A percentile compares a stretch with the other conserved stretches of the same genome.
phyloP scores from a whole-genome alignment of 148 eudicot genomes.

The Vaccinium vitisidaea region DNA sequence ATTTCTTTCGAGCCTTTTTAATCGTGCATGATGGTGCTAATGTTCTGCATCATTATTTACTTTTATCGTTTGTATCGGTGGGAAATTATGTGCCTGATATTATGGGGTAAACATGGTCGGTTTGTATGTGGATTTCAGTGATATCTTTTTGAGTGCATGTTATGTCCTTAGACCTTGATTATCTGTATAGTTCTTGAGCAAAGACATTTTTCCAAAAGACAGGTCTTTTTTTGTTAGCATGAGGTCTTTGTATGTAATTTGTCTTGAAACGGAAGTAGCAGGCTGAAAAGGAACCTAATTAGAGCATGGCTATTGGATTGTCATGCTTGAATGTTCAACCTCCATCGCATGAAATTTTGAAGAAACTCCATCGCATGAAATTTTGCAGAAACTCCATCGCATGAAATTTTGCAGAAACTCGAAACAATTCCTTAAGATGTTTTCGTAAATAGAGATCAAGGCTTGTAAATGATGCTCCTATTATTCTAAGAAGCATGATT shows the following conservation, averaged over 20 bases:
- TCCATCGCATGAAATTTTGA: no score
- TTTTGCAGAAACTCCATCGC: not conserved
- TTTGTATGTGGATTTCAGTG: not conserved
- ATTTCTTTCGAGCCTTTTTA: not conserved
- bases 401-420: not conserved
- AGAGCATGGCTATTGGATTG: not conserved
- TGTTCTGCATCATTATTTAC: not conserved
- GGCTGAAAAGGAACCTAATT: not conserved
- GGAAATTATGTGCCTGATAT: not conserved
- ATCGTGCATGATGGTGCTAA: not conserved
- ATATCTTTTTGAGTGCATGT: slow-evolving; percentile 6
- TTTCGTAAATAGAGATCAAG: not conserved
- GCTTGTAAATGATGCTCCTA: not conserved
- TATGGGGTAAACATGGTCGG: not conserved
- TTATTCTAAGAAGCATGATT: not conserved
- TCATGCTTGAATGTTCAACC: not conserved
- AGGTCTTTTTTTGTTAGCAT: not conserved
- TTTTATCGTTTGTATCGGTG: not conserved
- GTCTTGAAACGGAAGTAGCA: not conserved
- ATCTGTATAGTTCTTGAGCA: not conserved
- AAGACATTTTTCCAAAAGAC: not conserved
- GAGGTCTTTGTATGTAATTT: not conserved
- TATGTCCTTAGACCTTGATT: not conserved
- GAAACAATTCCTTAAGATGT: not conserved
- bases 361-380: not conserved